phyloP scores from a whole-genome alignment of 331 rosid genomes.

The Spiraea crenata region DNA sequence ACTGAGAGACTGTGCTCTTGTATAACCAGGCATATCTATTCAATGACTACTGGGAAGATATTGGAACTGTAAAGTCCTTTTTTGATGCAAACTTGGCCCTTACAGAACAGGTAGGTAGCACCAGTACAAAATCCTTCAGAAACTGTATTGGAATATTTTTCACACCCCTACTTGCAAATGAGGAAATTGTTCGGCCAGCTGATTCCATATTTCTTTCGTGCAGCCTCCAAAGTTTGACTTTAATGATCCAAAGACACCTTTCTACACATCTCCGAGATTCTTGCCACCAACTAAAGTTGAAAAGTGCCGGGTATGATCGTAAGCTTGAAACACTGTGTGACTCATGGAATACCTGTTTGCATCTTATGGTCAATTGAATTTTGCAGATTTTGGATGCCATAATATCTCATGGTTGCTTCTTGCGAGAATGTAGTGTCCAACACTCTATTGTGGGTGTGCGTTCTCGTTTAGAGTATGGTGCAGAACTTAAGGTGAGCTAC shows the following conservation, averaged over 20 bases:
- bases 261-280: slow-evolving; percentile 94
- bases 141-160: not conserved
- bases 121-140: not conserved
- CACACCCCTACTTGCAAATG: not conserved
- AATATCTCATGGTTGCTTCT: slow-evolving; percentile 94
- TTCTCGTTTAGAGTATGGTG: slow-evolving; percentile 88
- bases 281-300: slow-evolving; percentile 96
- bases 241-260: slow-evolving; percentile 94
- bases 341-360: slow-evolving; percentile 12
- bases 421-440: slow-evolving; percentile 78
- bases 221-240: slow-evolving; percentile 87
- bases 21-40: slow-evolving; percentile 73
- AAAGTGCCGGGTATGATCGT: slow-evolving; percentile 76
- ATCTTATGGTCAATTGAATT: slow-evolving; percentile 19
- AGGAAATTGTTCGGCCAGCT: slow-evolving; percentile 19
- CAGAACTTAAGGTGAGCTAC: slow-evolving; percentile 64
- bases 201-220: slow-evolving; percentile 21
- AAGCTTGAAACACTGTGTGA: slow-evolving; percentile 17
- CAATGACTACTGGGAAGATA: slow-evolving; percentile 98
- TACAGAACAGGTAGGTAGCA: slow-evolving; percentile 62
- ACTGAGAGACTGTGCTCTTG: slow-evolving; percentile 15
- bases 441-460: slow-evolving; percentile 93
- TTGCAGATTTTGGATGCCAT: slow-evolving; percentile 84
- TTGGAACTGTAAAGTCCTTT: slow-evolving; percentile 84
- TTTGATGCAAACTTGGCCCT: slow-evolving; percentile 87